Evolutionary conservation across 2,329 filamentous ascomycete species (phyloP).

Genomic region (Fusarium verrucosum): DNA sequence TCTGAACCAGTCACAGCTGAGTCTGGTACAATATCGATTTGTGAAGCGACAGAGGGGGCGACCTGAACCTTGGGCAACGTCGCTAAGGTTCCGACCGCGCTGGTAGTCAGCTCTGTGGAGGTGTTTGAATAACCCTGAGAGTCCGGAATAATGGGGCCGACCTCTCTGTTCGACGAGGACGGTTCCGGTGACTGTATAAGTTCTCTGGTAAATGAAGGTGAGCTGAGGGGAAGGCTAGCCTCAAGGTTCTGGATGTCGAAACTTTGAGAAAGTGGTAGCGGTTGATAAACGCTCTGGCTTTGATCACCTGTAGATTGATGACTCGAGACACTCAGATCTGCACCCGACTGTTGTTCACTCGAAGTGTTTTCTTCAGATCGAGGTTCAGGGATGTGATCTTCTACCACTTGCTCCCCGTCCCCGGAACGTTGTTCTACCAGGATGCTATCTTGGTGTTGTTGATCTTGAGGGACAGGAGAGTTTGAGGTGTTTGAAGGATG

Average conservation of each 20-base stretch:
- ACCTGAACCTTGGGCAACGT: background rate
- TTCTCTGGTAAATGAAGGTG: background rate
- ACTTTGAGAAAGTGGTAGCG: no score
- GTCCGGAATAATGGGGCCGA: constrained; percentile 32
- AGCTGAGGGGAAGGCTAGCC: background rate
- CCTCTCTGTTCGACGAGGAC: constrained; percentile 2
- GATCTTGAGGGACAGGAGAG: background rate
- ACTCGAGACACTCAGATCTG: background rate
- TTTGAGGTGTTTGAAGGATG: background rate
- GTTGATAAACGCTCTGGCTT: background rate
- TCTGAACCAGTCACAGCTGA: constrained; percentile 21
- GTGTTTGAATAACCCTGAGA: constrained; percentile 32
- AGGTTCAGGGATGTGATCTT: background rate
- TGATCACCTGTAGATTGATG: background rate
- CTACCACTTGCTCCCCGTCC: background rate
- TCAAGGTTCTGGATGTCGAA: background rate
- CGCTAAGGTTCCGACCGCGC: background rate
- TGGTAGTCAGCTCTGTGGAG: constrained; percentile 6
- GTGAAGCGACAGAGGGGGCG: constrained; percentile 8
- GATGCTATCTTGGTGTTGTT: constrained; percentile 1
- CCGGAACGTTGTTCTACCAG: background rate
- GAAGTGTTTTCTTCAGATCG: background rate
- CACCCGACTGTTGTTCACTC: background rate
- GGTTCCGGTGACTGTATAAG: background rate
- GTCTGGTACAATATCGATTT: constrained; percentile 20